Conservation (phyloP, 371 early-diverging fungal species). For the Chytridium lagenaria region DNA sequence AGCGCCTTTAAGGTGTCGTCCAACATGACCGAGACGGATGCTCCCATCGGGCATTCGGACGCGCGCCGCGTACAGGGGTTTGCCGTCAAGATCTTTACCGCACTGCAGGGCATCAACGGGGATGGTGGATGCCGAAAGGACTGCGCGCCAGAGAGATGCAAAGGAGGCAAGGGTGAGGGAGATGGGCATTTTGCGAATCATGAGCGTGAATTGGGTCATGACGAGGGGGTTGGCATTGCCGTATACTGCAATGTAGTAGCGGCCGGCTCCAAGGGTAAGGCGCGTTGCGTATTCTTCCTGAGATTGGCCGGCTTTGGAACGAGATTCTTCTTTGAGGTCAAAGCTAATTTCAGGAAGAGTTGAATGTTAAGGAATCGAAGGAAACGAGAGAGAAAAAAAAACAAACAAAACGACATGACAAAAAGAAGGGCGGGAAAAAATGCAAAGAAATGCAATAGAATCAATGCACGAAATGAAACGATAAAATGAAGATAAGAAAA, state of each 20-base stretch:
- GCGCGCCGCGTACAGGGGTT: constrained; percentile 26
- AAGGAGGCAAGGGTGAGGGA: neutral
- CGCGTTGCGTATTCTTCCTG: constrained; percentile 18
- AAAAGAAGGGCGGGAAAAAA: neutral
- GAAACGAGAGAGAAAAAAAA: neutral
- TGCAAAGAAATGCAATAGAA: too few species aligned
- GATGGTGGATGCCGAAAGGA: neutral
- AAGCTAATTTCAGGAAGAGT: constrained; percentile 2
- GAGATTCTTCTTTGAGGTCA: constrained; percentile 26
- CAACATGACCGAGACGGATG: constrained; percentile 27
- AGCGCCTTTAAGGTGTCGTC: constrained; percentile 1
- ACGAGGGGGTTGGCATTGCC: constrained; percentile 21
- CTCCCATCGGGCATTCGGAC: constrained; percentile 17
- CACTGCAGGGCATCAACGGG: constrained; percentile 15
- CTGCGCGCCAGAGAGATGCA: constrained; percentile 9
- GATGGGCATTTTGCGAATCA: constrained; percentile 16
- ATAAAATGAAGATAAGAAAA: too few species aligned
- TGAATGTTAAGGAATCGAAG: neutral
- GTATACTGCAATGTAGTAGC: constrained; percentile 32
- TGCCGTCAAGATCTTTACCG: constrained; percentile 27
- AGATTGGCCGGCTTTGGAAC: constrained; percentile 16
- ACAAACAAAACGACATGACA: neutral
- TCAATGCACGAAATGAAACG: too few species aligned
- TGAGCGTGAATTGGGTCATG: constrained; percentile 19
- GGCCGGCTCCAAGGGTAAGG: constrained; percentile 17